Conservation (phyloP, 2,329 filamentous ascomycete genomes). For the Exophiala lecanii-corni region DNA sequence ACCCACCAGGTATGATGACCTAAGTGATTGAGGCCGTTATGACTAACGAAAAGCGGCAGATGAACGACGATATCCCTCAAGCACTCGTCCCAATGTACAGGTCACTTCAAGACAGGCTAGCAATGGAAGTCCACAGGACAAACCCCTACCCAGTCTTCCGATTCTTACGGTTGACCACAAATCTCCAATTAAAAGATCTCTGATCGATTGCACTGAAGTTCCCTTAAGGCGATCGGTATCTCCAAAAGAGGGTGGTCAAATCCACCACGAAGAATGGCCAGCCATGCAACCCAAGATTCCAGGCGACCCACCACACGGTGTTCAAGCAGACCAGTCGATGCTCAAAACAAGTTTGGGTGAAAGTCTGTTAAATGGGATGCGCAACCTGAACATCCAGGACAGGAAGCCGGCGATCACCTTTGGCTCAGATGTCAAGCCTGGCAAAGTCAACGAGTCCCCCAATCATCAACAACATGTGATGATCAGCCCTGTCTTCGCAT, state of each 20-base stretch:
- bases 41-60: too few species aligned
- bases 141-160: slow-evolving; percentile 31
- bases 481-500: background rate
- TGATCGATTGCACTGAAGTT: slow-evolving; percentile 30
- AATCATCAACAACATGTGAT: background rate
- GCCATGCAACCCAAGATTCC: slow-evolving; percentile 21
- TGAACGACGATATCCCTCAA: too few species aligned
- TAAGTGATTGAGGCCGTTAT: too few species aligned
- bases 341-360: slow-evolving; percentile 22
- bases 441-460: background rate
- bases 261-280: slow-evolving; percentile 29
- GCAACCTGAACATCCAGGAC: slow-evolving; percentile 18
- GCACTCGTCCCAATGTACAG: too few species aligned
- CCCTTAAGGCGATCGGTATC: slow-evolving; percentile 27
- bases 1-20: too few species aligned
- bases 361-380: slow-evolving; percentile 23
- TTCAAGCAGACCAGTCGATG: background rate
- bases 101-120: too few species aligned
- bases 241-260: slow-evolving; percentile 9
- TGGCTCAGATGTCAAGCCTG: background rate
- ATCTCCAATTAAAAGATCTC: slow-evolving; percentile 25
- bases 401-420: slow-evolving; percentile 3
- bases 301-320: background rate
- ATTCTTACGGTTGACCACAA: slow-evolving; percentile 22
- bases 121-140: slow-evolving; percentile 28